phyloP scores from a whole-genome alignment of 179 eudicot species.

The Amaranthus tricolor region DNA sequence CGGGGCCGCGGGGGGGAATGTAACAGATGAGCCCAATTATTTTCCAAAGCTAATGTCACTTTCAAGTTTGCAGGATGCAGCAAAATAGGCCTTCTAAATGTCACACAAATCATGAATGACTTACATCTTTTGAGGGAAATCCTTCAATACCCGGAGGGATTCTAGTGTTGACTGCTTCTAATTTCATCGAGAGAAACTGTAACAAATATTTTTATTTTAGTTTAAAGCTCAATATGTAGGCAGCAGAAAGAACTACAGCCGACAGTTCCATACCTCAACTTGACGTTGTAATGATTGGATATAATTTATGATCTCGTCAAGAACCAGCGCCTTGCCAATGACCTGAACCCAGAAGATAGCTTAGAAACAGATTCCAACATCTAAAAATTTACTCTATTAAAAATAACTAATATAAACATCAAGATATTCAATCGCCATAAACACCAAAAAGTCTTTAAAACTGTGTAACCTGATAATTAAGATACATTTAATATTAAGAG shows the following conservation, averaged over 20 bases:
- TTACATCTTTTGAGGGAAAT: conserved; percentile 84
- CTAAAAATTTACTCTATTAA: neutral
- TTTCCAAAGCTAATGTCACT: neutral
- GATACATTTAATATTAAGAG: neutral
- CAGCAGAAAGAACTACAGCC: neutral
- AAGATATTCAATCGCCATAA: neutral
- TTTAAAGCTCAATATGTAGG: conserved; percentile 10
- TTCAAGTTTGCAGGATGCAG: neutral
- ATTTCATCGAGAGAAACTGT: conserved; percentile 97
- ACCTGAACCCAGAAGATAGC: conserved; percentile 53
- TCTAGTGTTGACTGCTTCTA: conserved; percentile 91
- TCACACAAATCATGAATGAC: conserved; percentile 17
- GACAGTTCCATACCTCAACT: conserved; percentile 66
- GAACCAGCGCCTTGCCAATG: conserved; percentile 94
- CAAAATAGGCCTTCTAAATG: neutral
- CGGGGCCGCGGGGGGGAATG: no score
- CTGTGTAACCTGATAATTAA: neutral
- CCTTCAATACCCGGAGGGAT: conserved; percentile 56
- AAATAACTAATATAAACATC: neutral
- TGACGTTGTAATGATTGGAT: conserved; percentile 93
- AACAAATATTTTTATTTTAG: conserved; percentile 18
- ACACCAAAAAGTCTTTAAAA: neutral
- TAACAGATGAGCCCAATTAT: neutral
- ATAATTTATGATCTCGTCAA: conserved; percentile 96
- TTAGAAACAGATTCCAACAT: conserved; percentile 3